Percentiles rank a stretch among this genome's conserved stretches.
Conservation (phyloP, 2,329 filamentous ascomycete species). For the Endoconidiophora polonica region DNA sequence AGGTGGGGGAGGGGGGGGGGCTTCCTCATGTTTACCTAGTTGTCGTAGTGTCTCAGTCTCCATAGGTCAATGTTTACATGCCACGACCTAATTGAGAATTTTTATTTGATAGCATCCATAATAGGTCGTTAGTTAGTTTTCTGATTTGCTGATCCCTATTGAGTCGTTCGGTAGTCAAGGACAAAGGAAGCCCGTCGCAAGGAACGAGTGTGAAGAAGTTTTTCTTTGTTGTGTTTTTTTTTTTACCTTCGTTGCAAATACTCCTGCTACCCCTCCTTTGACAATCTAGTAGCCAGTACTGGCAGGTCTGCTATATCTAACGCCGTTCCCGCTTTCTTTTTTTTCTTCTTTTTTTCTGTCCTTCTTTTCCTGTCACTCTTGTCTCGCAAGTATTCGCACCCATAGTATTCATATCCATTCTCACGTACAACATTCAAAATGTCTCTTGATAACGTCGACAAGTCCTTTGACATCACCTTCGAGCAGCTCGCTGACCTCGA, state of each 20-base stretch:
- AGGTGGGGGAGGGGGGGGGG: too few relatives aligned
- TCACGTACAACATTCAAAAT: constrained; percentile 16
- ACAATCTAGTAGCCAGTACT: background rate
- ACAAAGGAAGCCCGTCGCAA: too few relatives aligned
- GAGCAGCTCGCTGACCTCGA: constrained; percentile 68
- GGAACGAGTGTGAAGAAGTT: background rate
- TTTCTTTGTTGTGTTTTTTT: constrained; percentile 3
- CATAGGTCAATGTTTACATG: background rate
- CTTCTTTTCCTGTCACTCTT: background rate
- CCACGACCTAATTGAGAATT: too few relatives aligned
- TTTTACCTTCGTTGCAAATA: constrained; percentile 5
- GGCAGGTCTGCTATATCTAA: too few relatives aligned
- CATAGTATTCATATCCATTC: background rate
- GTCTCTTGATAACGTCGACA: constrained; percentile 19
- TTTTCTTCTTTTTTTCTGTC: constrained; percentile 12
- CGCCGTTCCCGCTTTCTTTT: background rate
- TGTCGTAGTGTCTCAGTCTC: too few relatives aligned
- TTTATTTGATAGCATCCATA: background rate
- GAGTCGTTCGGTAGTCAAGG: too few relatives aligned
- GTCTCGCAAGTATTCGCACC: constrained; percentile 1
- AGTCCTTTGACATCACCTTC: constrained; percentile 34
- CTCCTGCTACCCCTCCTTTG: constrained; percentile 7
- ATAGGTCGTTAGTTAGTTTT: background rate
- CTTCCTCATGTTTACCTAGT: too few relatives aligned
- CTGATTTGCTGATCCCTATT: too few relatives aligned